Percentiles rank a stretch among this genome's conserved stretches.
These are phyloP conservation scores for Backusella tuberculispora DNA, from an alignment of 192 early-diverging fungal species.

Conservation along the genomic window DNA sequence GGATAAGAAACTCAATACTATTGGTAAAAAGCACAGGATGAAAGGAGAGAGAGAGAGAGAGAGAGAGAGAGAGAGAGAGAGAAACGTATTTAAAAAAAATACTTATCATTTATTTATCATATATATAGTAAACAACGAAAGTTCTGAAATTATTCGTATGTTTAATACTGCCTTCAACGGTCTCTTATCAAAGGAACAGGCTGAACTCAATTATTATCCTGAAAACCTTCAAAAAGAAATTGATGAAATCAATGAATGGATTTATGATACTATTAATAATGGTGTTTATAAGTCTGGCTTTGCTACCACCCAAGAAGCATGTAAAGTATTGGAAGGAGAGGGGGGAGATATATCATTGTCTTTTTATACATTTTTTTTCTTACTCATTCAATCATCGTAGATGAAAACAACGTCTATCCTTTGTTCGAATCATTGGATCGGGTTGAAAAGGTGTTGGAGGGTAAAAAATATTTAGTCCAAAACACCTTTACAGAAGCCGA, in stretches of 20 bases:
- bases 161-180: slow-evolving; percentile 90
- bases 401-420: slow-evolving; percentile 71
- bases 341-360: too few species aligned
- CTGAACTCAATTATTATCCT: slow-evolving; percentile 82
- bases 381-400: too few species aligned
- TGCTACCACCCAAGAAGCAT: slow-evolving; percentile 84
- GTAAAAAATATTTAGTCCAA: slow-evolving; percentile 79
- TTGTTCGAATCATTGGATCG: slow-evolving; percentile 82
- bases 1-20: slow-evolving; percentile 93
- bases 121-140: slow-evolving; percentile 88
- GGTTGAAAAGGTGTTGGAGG: slow-evolving; percentile 79
- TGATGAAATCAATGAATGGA: slow-evolving; percentile 87
- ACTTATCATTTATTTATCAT: background rate
- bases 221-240: slow-evolving; percentile 73
- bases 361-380: too few species aligned
- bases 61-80: too few species aligned
- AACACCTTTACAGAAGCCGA: slow-evolving; percentile 91
- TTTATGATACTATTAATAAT: slow-evolving; percentile 95
- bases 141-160: slow-evolving; percentile 94
- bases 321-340: too few species aligned
- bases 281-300: slow-evolving; percentile 96
- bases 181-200: slow-evolving; percentile 62
- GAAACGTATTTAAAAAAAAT: background rate
- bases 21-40: slow-evolving; percentile 51
- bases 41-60: too few species aligned